These are phyloP conservation scores for Amyloporia xantha DNA, from an alignment of 768 basidiomycete species.

Conservation along the genomic window DNA sequence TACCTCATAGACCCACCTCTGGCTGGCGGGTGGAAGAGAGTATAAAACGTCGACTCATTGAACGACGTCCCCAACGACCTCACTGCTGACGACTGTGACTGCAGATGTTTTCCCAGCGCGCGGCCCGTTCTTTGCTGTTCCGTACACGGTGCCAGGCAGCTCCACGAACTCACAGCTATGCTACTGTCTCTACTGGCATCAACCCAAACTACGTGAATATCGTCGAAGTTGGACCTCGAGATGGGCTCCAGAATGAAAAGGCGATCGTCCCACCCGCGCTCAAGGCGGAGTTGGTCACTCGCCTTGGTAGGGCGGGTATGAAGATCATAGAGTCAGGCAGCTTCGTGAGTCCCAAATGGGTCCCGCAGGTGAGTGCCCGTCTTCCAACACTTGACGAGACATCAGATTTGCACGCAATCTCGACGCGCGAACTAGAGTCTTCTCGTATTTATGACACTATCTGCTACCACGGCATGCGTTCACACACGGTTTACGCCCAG, in stretches of 20 bases:
- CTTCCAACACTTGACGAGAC: not conserved
- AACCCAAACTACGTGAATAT: constrained; percentile 46
- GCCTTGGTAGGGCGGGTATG: constrained; percentile 62
- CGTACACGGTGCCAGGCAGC: not conserved
- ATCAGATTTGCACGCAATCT: not conserved
- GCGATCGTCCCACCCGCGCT: constrained; percentile 60
- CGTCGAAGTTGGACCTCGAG: constrained; percentile 87
- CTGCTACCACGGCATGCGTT: no score
- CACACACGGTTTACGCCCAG: no score
- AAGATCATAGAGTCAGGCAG: constrained; percentile 77
- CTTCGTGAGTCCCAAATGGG: constrained; percentile 91
- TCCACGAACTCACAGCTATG: not conserved
- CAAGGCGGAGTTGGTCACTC: constrained; percentile 76
- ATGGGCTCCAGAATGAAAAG: constrained; percentile 89
- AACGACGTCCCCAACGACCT: no score
- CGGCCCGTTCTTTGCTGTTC: not conserved
- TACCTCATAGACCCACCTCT: no score
- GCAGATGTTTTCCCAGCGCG: not conserved
- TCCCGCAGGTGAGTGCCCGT: constrained; percentile 64
- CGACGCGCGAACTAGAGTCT: no score
- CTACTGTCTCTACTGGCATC: not conserved
- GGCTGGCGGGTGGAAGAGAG: no score
- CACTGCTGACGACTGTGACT: no score
- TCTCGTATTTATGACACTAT: no score
- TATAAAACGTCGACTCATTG: no score